Evolutionary conservation across 306 rosid genomes (phyloP), one percentile per base, ranked within the genome.

Genomic region (Oemleria cerasiformis): DNA sequence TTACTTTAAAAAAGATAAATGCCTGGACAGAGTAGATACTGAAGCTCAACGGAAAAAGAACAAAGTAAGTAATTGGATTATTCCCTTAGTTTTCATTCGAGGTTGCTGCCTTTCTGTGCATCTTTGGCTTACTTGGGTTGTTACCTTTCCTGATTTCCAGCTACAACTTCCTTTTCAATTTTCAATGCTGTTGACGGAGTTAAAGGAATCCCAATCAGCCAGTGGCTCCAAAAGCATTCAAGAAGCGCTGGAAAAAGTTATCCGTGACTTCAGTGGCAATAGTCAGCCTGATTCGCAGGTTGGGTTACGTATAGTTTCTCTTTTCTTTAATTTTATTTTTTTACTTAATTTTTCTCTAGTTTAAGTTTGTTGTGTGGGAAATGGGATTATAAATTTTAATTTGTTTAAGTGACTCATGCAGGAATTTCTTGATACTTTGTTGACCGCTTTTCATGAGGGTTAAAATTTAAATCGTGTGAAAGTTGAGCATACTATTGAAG

Each of bases 271-370:
- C 77, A 81, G 86, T 72, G 96, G 95, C 70, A 85, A 82, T 80
- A 84, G 88, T 80, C 96, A 92, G 81, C 98, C 90, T 53, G 98
- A 92, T 84, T 88, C 96, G 75, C 98, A 92, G 83, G 98, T 92
- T 69, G 49, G 40, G 56, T 15, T 74, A 19, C 68, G 54, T 42
- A 54, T 72, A 65, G 44, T 72, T 82, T 63, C 42, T 74, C 21
- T 20, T 9, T 11, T 67, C n/a, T n/a, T n/a, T n/a, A n/a, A n/a
- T n/a, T n/a, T n/a, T n/a, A n/a, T n/a, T n/a, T n/a, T n/a, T n/a
- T n/a, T n/a, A n/a, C n/a, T n/a, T n/a, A n/a, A n/a, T n/a, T n/a
- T n/a, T 42, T 61, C 7, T 53, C 55, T 77, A 15, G 42, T 21
- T 16, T 68, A 49, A 64, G 60, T 73, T 69, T 83, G 73, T 63